Evolutionary conservation across 345 rosid genomes (phyloP), one percentile per base, ranked within the genome.

Genomic region (Carallia brachiata): DNA sequence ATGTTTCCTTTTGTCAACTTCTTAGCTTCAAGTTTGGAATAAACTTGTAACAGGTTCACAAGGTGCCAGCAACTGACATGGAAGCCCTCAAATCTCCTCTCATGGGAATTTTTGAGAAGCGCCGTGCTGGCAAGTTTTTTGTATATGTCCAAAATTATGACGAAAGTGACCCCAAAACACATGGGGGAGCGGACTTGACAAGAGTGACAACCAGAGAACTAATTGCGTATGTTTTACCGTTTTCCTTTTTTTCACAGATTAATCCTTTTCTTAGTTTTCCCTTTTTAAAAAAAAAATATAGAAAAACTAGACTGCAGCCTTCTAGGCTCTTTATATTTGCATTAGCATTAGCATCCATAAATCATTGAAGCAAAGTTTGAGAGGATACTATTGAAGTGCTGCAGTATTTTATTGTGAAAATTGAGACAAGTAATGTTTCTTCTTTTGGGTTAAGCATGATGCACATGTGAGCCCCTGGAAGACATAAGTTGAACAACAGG

Each of bases 51-150:
- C 78, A 95, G 99, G 96, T 92, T 59, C 94, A 95, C 78, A 95
- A 92, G 75, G 99, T 95, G 75, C 99, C 99, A 27, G 91, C 98
- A 67, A 95, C 87, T 78, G 98, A 89, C 70, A 83, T 90, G 90
- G 99, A 95, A 74, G 98, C 99, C 0, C 86, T 95, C 44, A 90
- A 88, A 77, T 92, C 99, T 77, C 91, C 99, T 61, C 87, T 95
- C 47, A 95, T 92, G 99, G 99, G 99, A 70, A 75, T 95, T 70
- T 95, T 95, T 80, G 99, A 95, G 74, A 95, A 95, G 82, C 96
- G 94, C n/a, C 91, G 97, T 32, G 95, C 97, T 61, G 88, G 96
- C 37, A 95, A 95, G 79, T 90, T 92, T 79, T 86, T 95, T 81
- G 75, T 87, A 28, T 92, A 84, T 62, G 99, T 92, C 82, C 99